A percentile compares a stretch with the other conserved stretches of the same genome.
Evolutionary conservation across 768 basidiomycete genomes (phyloP).

Genomic region (Rhodosporidiobolus sp.): DNA sequence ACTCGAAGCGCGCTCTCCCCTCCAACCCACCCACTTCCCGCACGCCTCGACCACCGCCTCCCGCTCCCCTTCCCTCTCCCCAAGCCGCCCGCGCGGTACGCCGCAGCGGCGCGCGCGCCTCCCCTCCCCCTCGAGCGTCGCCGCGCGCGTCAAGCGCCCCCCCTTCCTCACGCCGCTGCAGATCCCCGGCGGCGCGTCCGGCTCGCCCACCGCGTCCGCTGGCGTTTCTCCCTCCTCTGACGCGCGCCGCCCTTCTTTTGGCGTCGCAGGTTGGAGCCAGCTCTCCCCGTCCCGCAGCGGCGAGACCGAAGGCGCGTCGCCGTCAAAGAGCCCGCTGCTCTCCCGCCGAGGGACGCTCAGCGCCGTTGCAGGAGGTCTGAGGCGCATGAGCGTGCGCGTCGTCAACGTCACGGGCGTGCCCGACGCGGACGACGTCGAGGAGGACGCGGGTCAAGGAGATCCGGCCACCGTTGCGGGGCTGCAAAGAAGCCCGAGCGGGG

Average conservation of each 20-base stretch:
- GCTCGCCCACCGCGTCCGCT: background rate
- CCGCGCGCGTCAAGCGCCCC: background rate
- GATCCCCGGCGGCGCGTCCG: background rate
- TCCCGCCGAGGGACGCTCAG: conserved; percentile 9
- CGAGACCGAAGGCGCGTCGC: background rate
- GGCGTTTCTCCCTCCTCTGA: no score
- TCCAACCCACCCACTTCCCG: conserved; percentile 3
- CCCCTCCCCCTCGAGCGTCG: background rate
- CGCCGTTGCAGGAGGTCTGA: conserved; percentile 28
- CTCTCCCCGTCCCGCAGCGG: background rate
- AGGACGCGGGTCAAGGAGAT: background rate
- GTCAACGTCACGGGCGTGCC: conserved; percentile 65
- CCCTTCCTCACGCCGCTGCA: conserved; percentile 2
- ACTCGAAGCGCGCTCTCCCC: conserved; percentile 11
- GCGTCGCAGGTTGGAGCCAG: background rate
- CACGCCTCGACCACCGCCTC: background rate
- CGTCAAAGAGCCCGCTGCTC: background rate
- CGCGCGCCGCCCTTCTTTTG: background rate
- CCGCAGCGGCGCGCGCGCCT: background rate
- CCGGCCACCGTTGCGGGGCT: no score
- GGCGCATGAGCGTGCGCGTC: conserved; percentile 69
- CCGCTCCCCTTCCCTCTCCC: background rate
- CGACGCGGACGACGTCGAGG: conserved; percentile 16
- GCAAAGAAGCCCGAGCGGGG: background rate
- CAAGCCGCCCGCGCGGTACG: background rate